A percentile compares a stretch with the other conserved stretches of the same genome.
These are phyloP conservation scores for Lasiosphaeriaceae sp. DNA, from an alignment of 495 filamentous ascomycete species.

Conservation along the genomic window DNA sequence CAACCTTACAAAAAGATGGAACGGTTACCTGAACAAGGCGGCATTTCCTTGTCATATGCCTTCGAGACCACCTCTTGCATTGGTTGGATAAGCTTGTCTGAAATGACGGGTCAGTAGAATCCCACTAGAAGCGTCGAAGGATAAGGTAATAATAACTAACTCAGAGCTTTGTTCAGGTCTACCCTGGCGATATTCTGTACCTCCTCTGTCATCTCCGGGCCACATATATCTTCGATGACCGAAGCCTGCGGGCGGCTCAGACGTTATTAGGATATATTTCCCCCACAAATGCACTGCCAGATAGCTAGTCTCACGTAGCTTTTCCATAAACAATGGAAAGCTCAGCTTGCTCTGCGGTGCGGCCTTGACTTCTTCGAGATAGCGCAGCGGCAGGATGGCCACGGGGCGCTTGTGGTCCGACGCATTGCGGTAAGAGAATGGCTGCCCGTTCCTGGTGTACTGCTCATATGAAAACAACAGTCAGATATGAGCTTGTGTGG, in stretches of 20 bases:
- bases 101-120: background rate
- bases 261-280: background rate
- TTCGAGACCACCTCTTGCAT: background rate
- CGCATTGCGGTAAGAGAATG: background rate
- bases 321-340: constrained; percentile 2
- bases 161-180: background rate
- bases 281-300: background rate
- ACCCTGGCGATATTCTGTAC: background rate
- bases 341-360: background rate
- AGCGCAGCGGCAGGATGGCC: background rate
- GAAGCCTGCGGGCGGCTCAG: background rate
- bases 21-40: background rate
- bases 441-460: background rate
- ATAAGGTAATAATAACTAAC: background rate
- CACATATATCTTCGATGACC: constrained; percentile 1
- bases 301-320: background rate
- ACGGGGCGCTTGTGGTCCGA: background rate
- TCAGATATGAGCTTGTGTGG: background rate
- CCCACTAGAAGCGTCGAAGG: background rate
- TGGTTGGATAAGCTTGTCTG: background rate
- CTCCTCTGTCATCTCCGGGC: background rate
- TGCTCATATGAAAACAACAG: background rate
- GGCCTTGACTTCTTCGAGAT: background rate
- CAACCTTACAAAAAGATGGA: background rate
- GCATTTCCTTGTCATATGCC: background rate